Base-by-base conservation (phyloP, 768 basidiomycete genomes). In the Rhizopogon sp. region DNA sequence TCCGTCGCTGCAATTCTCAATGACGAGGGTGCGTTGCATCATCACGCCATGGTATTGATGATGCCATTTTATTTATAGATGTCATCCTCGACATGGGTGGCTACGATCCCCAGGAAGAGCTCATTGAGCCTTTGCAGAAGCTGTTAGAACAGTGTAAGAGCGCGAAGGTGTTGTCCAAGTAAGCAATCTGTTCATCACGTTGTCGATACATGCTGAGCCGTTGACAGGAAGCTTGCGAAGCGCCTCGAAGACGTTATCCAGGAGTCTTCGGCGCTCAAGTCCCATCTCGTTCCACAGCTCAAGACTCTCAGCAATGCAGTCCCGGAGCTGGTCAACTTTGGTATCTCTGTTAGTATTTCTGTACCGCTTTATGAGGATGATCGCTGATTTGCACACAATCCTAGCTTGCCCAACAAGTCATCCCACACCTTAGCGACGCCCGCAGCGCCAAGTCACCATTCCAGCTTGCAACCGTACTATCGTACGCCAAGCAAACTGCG, bases 391-490 rank as follows among this genome's bases (percentile, higher is more conserved):
- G 22, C 5, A 10, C 25, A 50, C n/a, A 16, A 33, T 40, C 55
- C 0, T 51, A 95, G 92, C 81, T 98, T 45, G 94, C 95, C 0
- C 93, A 96, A 77, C 79, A 85, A 66, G 87, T 93, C 35, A 88
- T 90, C 74, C 87, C 85, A 0, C 90, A 98, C 66, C 73, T 93
- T n/a, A 77, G 81, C 52, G 90, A 96, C 51, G 83, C 90, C 14
- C 85, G 93, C 43, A 73, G 79, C 11, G 80, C 86, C 41, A 96
- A 95, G 71, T 74, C 82, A 20, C 66, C 92, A 1, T 89, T 98
- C 78, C 81, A 89, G 62, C 70, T 97, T 52, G 72, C 80, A 1
- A 81, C 82, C 0, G 79, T 97, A 10, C 71, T 94, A 37, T 74
- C 75, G 14, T 84, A 87, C 60, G 85, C 89, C 31, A 84, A 82